A percentile compares a stretch with the other conserved stretches of the same genome.
phyloP scores from a whole-genome alignment of 2,329 filamentous ascomycete genomes.

The Madurella mycetomatis region DNA sequence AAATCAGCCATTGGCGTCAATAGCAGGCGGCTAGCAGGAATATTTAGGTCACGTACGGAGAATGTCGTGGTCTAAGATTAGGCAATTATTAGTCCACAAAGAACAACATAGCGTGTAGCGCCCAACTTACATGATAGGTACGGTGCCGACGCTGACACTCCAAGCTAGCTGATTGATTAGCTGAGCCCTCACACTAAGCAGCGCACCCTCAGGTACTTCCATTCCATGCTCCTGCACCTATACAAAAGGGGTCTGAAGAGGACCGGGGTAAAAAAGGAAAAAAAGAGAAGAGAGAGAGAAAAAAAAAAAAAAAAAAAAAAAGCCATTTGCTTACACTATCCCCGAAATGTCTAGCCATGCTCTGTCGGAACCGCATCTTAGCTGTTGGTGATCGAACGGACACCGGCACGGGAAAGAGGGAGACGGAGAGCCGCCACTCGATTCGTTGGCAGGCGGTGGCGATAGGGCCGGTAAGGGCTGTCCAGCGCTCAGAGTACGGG shows the following conservation, averaged over 20 bases:
- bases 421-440: neutral
- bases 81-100: slow-evolving; percentile 8
- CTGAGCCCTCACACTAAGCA: neutral
- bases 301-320: neutral
- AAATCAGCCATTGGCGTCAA: neutral
- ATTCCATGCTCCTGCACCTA: neutral
- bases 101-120: neutral
- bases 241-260: neutral
- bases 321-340: slow-evolving; percentile 21
- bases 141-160: slow-evolving; percentile 34
- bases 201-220: neutral
- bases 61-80: slow-evolving; percentile 22
- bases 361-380: slow-evolving; percentile 24
- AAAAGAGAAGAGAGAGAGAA: neutral
- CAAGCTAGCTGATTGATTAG: slow-evolving; percentile 14
- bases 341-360: slow-evolving; percentile 25
- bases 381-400: neutral
- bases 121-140: slow-evolving; percentile 43
- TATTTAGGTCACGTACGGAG: slow-evolving; percentile 26
- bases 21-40: neutral
- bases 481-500: too few species aligned
- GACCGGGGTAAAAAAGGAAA: neutral
- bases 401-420: neutral
- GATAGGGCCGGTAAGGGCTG: too few species aligned
- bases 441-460: neutral